Evolutionary conservation across 176 grass and related monocot genomes (phyloP).

Genomic region (Cocos nucifera): DNA sequence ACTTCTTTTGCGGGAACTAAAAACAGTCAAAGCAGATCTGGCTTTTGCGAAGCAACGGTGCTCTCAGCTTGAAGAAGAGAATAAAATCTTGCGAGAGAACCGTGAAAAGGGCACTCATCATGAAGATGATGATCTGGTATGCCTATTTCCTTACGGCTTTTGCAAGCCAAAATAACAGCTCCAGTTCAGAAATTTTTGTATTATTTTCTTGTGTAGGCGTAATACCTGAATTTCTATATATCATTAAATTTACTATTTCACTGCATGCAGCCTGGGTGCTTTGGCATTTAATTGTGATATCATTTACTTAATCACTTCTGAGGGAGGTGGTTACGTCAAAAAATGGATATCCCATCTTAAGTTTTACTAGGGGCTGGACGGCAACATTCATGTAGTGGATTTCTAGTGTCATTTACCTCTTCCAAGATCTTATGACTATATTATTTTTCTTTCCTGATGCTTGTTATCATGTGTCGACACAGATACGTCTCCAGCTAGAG

Average conservation of each 20-base stretch:
- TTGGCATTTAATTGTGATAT: too few species aligned
- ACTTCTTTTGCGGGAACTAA: constrained; percentile 18
- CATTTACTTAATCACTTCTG: too few species aligned
- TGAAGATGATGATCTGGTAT: constrained; percentile 20
- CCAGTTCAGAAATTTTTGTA: background rate
- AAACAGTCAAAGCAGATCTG: constrained; percentile 14
- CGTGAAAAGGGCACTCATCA: constrained; percentile 7
- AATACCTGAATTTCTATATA: background rate
- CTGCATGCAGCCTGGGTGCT: too few species aligned
- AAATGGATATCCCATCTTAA: too few species aligned
- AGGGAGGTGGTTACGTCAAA: too few species aligned
- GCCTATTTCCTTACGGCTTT: background rate
- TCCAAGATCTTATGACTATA: background rate
- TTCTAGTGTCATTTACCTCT: background rate
- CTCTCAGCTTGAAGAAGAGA: constrained; percentile 21
- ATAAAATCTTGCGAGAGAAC: constrained; percentile 8
- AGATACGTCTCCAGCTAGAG: constrained; percentile 59
- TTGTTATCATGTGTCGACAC: background rate
- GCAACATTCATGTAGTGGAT: background rate
- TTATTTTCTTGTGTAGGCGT: background rate
- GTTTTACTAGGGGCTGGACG: too few species aligned
- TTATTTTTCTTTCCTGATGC: background rate
- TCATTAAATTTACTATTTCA: too few species aligned
- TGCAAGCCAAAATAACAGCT: background rate
- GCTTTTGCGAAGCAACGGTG: constrained; percentile 16